Conservation (phyloP, 1,139 yeast species). For the Saccharomyces hybrid region DNA sequence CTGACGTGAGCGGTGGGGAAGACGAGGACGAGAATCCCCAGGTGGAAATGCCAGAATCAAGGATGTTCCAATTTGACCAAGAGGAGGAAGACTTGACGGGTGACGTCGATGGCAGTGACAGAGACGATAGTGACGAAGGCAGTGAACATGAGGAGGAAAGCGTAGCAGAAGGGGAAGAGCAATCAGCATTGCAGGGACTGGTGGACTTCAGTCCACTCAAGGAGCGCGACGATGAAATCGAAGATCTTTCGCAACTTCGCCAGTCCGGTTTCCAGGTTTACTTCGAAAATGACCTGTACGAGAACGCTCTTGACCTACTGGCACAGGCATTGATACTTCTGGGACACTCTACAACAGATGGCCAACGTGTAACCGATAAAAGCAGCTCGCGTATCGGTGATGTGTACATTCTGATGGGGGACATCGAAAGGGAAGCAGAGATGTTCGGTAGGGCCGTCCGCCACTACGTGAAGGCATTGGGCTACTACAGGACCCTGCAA, state of each 20-base stretch:
- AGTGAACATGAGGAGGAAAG: slow-evolving; percentile 32
- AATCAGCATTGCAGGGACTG: neutral
- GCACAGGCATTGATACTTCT: slow-evolving; percentile 13
- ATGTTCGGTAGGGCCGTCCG: slow-evolving; percentile 14
- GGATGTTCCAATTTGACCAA: slow-evolving; percentile 51
- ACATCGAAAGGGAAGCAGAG: slow-evolving; percentile 51
- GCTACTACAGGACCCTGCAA: slow-evolving; percentile 28
- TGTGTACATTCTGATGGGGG: slow-evolving; percentile 76
- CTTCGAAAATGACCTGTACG: slow-evolving; percentile 12
- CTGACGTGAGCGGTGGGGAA: slow-evolving; percentile 13
- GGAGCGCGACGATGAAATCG: slow-evolving; percentile 10
- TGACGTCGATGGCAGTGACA: slow-evolving; percentile 30
- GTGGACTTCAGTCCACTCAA: slow-evolving; percentile 1
- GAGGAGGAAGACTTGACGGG: slow-evolving; percentile 37
- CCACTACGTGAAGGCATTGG: slow-evolving; percentile 15
- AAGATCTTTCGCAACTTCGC: slow-evolving; percentile 4
- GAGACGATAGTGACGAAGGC: slow-evolving; percentile 24
- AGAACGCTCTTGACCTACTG: slow-evolving; percentile 13
- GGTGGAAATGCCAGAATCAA: slow-evolving; percentile 31
- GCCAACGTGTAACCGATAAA: slow-evolving; percentile 14
- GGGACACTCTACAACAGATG: slow-evolving; percentile 5
- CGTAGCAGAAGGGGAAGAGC: slow-evolving; percentile 25
- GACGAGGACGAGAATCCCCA: slow-evolving; percentile 24
- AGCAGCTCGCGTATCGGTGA: slow-evolving; percentile 57
- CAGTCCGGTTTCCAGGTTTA: slow-evolving; percentile 9